phyloP scores from a whole-genome alignment of 2,329 filamentous ascomycete species.

The Juglanconis sp. region DNA sequence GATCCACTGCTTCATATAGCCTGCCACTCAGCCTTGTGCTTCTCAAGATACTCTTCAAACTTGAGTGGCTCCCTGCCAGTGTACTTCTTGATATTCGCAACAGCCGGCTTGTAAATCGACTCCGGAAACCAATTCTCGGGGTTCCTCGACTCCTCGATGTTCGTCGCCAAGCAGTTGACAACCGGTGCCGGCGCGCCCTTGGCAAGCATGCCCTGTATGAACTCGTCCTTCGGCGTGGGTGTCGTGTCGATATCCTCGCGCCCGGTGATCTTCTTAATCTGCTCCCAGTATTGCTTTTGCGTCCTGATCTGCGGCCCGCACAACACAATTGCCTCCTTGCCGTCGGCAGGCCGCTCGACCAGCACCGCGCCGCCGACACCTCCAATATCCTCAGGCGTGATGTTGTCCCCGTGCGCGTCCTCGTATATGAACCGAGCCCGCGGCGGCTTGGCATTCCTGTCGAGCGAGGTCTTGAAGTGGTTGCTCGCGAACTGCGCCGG shows the following conservation, averaged over 20 bases:
- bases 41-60: slow-evolving; percentile 13
- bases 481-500: slow-evolving; percentile 45
- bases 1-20: background rate
- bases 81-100: slow-evolving; percentile 14
- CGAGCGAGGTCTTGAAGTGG: slow-evolving; percentile 17
- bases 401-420: slow-evolving; percentile 36
- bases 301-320: slow-evolving; percentile 34
- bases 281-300: slow-evolving; percentile 25
- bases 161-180: background rate
- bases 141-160: background rate
- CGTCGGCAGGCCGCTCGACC: slow-evolving; percentile 27
- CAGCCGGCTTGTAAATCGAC: background rate
- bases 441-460: slow-evolving; percentile 19
- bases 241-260: slow-evolving; percentile 23
- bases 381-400: slow-evolving; percentile 44
- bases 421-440: slow-evolving; percentile 26
- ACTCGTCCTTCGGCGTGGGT: slow-evolving; percentile 5
- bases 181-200: background rate
- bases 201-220: background rate
- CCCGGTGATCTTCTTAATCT: slow-evolving; percentile 29
- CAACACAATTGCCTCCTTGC: slow-evolving; percentile 31
- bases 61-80: slow-evolving; percentile 3
- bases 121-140: background rate
- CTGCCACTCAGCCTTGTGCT: slow-evolving; percentile 14
- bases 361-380: slow-evolving; percentile 38